Conservation (phyloP, 495 filamentous ascomycete genomes). For the Aspergillus baeticus region DNA sequence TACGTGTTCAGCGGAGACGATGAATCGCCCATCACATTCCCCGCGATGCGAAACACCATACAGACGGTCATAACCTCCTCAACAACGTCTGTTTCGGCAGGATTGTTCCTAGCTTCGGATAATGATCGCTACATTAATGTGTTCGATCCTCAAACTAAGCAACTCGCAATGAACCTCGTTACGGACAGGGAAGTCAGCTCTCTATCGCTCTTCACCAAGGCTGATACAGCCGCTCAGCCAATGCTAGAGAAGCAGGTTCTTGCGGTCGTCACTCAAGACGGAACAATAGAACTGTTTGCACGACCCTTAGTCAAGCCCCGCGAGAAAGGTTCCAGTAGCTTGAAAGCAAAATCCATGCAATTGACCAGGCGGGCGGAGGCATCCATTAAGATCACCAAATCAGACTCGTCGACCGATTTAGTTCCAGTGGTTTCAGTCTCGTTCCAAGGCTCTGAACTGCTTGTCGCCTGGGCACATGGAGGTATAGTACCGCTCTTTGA, state of each 20-base stretch:
- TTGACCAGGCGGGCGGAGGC: conserved; percentile 51
- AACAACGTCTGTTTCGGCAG: conserved; percentile 29
- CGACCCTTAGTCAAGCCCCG: conserved; percentile 48
- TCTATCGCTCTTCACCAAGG: conserved; percentile 30
- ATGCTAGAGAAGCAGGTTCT: conserved; percentile 43
- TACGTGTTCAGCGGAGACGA: conserved; percentile 50
- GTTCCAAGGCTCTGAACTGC: conserved; percentile 49
- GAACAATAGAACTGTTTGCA: conserved; percentile 56
- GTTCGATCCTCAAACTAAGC: conserved; percentile 44
- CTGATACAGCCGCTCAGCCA: conserved; percentile 8
- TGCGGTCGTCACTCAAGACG: conserved; percentile 52
- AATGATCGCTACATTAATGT: conserved; percentile 57
- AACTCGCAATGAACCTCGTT: conserved; percentile 50
- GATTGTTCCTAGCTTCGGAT: conserved; percentile 47
- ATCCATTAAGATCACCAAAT: conserved; percentile 48
- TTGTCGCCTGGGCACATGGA: conserved; percentile 55
- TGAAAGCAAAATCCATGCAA: conserved; percentile 48
- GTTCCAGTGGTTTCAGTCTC: conserved; percentile 46
- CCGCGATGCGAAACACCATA: conserved; percentile 53
- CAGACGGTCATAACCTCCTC: conserved; percentile 49
- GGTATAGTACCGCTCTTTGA: conserved; percentile 57
- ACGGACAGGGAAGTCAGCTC: conserved; percentile 51
- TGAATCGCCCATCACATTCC: conserved; percentile 42
- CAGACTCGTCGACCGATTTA: conserved; percentile 39
- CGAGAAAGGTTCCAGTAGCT: conserved; percentile 29